These are phyloP conservation scores for Leccinum rimulosum DNA, from an alignment of 768 basidiomycete species.

Conservation along the genomic window DNA sequence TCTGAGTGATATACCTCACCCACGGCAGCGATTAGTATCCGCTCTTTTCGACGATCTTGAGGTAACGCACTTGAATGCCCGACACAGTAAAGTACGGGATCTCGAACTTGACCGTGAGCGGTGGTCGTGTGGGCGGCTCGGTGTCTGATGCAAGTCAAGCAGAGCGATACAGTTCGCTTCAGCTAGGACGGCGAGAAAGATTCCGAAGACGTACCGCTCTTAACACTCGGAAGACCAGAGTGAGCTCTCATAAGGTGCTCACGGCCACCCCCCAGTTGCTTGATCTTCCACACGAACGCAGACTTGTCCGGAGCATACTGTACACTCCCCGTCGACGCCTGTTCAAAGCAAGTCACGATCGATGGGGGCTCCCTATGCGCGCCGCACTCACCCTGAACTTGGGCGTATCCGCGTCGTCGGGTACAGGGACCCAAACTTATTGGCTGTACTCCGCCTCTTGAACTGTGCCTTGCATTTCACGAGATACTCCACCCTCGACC, in stretches of 20 bases:
- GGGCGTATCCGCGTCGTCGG: slow-evolving; percentile 96
- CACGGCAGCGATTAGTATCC: slow-evolving; percentile 96
- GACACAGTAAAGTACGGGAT: slow-evolving; percentile 99
- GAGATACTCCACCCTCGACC: slow-evolving; percentile 93
- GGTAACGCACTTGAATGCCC: slow-evolving; percentile 94
- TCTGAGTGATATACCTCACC: slow-evolving; percentile 93
- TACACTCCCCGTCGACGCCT: slow-evolving; percentile 94
- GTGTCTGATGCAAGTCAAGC: slow-evolving; percentile 41
- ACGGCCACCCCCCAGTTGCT: slow-evolving; percentile 91
- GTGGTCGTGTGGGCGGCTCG: slow-evolving; percentile 74
- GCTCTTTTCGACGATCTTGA: slow-evolving; percentile 98
- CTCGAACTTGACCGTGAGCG: slow-evolving; percentile 96
- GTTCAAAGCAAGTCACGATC: not conserved
- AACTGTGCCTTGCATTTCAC: slow-evolving; percentile 97
- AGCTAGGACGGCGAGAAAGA: not conserved
- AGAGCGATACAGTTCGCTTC: not conserved
- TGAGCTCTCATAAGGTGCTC: slow-evolving; percentile 99
- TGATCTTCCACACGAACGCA: slow-evolving; percentile 99
- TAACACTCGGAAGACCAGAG: slow-evolving; percentile 93
- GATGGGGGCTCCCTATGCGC: not conserved
- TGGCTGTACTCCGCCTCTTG: slow-evolving; percentile 93
- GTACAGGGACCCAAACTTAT: slow-evolving; percentile 98
- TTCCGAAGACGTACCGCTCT: slow-evolving; percentile 60
- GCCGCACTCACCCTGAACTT: slow-evolving; percentile 74
- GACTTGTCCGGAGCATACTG: slow-evolving; percentile 98